These are phyloP conservation scores for Eutrema japonicum DNA, from an alignment of 345 rosid genomes.

Conservation along the genomic window DNA sequence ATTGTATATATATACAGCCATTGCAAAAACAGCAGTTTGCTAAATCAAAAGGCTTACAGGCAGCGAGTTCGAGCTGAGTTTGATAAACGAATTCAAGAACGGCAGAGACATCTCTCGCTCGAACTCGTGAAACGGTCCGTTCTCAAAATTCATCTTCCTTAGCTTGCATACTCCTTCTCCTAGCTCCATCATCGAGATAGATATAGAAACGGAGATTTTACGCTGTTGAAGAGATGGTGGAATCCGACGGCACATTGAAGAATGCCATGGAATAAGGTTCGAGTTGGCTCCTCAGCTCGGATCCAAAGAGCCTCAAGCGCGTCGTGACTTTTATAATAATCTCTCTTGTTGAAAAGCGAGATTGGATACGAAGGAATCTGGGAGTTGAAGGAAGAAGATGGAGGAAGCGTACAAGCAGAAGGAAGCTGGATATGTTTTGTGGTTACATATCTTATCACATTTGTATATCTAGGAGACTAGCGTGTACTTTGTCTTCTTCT, in stretches of 20 bases:
- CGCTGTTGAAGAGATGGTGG: conserved; percentile 87
- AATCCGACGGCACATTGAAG: conserved; percentile 91
- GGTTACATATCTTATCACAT: neutral
- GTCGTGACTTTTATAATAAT: conserved; percentile 84
- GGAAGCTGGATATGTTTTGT: conserved; percentile 25
- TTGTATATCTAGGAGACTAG: neutral
- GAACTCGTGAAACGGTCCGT: conserved; percentile 74
- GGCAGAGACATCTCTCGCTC: conserved; percentile 72
- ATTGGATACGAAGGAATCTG: neutral
- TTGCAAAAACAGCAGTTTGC: neutral
- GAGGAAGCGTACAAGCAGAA: conserved; percentile 23
- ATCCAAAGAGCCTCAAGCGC: conserved; percentile 79
- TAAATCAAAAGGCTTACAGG: conserved; percentile 53
- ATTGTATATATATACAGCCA: neutral
- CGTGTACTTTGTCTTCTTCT: too few relatives aligned
- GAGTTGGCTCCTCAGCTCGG: conserved; percentile 67
- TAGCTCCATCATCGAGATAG: conserved; percentile 70
- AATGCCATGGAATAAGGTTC: conserved; percentile 78
- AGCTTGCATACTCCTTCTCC: conserved; percentile 91
- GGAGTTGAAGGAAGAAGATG: conserved; percentile 8
- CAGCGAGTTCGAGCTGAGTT: conserved; percentile 90
- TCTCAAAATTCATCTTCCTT: conserved; percentile 71
- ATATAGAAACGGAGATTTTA: conserved; percentile 12
- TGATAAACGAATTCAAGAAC: conserved; percentile 76
- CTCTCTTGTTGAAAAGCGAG: conserved; percentile 65